phyloP scores from a whole-genome alignment of 768 basidiomycete species.

The Peribolospora kevripleyi region DNA sequence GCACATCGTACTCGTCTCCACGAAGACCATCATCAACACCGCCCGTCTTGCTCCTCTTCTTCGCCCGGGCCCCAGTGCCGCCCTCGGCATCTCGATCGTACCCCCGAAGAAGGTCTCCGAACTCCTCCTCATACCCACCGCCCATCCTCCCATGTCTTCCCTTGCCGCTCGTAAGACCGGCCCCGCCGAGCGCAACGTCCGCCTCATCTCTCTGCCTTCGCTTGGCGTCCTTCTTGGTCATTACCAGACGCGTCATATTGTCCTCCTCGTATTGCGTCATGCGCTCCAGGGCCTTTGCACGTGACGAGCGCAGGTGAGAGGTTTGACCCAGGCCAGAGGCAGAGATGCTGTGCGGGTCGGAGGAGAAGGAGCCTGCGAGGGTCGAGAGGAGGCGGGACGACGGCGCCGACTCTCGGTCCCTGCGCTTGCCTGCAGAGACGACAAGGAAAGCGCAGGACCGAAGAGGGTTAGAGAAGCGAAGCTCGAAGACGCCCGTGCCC shows the following conservation, averaged over 20 bases:
- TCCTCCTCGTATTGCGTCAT: slow-evolving; percentile 82
- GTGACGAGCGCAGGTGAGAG: slow-evolving; percentile 31
- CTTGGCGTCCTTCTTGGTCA: slow-evolving; percentile 65
- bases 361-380: slow-evolving; percentile 13
- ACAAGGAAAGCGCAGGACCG: not conserved
- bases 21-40: slow-evolving; percentile 14
- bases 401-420: slow-evolving; percentile 13
- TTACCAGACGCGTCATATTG: slow-evolving; percentile 68
- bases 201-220: slow-evolving; percentile 56
- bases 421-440: not conserved
- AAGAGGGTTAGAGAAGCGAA: not conserved
- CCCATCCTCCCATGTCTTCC: slow-evolving; percentile 25
- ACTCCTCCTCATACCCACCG: slow-evolving; percentile 60
- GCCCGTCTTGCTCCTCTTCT: slow-evolving; percentile 18
- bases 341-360: slow-evolving; percentile 16
- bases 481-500: not conserved
- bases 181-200: slow-evolving; percentile 63
- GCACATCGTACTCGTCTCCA: slow-evolving; percentile 54
- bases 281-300: slow-evolving; percentile 52
- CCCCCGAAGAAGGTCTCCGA: slow-evolving; percentile 40
- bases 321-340: slow-evolving; percentile 41
- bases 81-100: slow-evolving; percentile 27
- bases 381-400: slow-evolving; percentile 11
- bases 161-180: slow-evolving; percentile 17
- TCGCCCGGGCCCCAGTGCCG: slow-evolving; percentile 8